These are phyloP conservation scores for Myriosclerotinia curreyana DNA, from an alignment of 2,329 filamentous ascomycete species.

Conservation along the genomic window DNA sequence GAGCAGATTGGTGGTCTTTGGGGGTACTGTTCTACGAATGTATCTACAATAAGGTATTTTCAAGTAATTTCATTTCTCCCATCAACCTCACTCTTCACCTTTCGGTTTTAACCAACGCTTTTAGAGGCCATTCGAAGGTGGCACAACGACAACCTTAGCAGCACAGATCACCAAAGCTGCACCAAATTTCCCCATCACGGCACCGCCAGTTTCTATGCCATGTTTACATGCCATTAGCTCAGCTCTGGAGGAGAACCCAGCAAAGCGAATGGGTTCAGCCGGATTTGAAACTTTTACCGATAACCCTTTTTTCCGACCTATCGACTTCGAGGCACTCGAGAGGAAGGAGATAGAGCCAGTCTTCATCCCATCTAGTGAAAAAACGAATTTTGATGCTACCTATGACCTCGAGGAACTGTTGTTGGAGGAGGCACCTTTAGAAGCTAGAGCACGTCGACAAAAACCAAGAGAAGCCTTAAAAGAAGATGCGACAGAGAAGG, in stretches of 20 bases:
- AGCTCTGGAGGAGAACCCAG: conserved; percentile 75
- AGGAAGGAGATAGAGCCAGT: conserved; percentile 85
- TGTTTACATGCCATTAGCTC: conserved; percentile 87
- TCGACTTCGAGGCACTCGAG: conserved; percentile 83
- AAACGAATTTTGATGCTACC: conserved; percentile 98
- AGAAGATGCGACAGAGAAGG: conserved; percentile 90
- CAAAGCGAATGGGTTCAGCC: conserved; percentile 77
- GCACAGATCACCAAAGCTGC: conserved; percentile 76
- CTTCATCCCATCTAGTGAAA: conserved; percentile 90
- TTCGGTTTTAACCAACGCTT: conserved; percentile 20
- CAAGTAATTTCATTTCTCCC: conserved; percentile 1
- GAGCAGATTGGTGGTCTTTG: conserved; percentile 98
- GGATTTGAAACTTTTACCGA: conserved; percentile 80
- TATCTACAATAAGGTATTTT: conserved; percentile 90
- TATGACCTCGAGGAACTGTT: conserved; percentile 94
- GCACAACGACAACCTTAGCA: conserved; percentile 75
- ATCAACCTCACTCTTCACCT: neutral
- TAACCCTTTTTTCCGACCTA: conserved; percentile 81
- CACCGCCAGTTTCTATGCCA: conserved; percentile 80
- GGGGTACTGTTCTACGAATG: conserved; percentile 99
- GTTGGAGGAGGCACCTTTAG: conserved; percentile 89
- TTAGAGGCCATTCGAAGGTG: conserved; percentile 89
- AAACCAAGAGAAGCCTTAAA: conserved; percentile 90
- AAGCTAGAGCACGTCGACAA: conserved; percentile 86
- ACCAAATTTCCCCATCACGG: conserved; percentile 88